Evolutionary conservation across 1,284 basidiomycete genomes (phyloP), one percentile per base, ranked within the genome.

Genomic region (Sanghuangporus sanghuang): DNA sequence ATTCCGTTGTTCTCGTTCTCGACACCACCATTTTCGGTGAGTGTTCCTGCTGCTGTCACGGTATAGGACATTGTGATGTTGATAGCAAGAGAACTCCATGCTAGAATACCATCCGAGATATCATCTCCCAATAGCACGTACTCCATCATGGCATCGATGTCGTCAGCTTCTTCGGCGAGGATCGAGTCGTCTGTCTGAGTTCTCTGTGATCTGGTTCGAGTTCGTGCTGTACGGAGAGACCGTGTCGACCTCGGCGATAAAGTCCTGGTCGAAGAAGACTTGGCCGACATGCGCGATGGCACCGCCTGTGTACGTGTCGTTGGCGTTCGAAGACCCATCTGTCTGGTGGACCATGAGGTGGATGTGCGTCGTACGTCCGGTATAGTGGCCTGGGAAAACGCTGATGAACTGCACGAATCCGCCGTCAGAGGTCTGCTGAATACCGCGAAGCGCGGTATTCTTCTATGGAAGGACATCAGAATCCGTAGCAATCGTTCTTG

Each of bases 341-440:
- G 59, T 60, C 38, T 52, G 59, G 59, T 60, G 59, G 18, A 50
- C 59, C 23, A 60, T 21, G 59, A 60, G 14, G 49, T 60, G 59
- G 44, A 60, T 50, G 16, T 60, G 59, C 38, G 49, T 53, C 6
- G 59, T 48, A 12, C 59, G 42, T 60, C n/a, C n/a, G n/a, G n/a
- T n/a, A n/a, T n/a, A 60, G 21, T 60, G 59, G 21, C 59, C 59
- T 11, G 59, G 59, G 46, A 60, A 50, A 21, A 60, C 52, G 21
- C 27, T 35, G 27, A 52, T 53, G 46, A 60, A 60, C 48, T 60
- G 59, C 1, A 48, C 59, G 36, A 52, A 60, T 8, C 59, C 59
- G 14, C 52, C 59, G 7, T 60, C 59, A 8, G 23, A 50, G 27
- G 48, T 52, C 8, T 50, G n/a, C 38, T 60, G 59, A 23, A 60